A percentile compares a stretch with the other conserved stretches of the same genome.
Conservation (phyloP, 352 stramenopile species). For the Phytophthora capsici region DNA sequence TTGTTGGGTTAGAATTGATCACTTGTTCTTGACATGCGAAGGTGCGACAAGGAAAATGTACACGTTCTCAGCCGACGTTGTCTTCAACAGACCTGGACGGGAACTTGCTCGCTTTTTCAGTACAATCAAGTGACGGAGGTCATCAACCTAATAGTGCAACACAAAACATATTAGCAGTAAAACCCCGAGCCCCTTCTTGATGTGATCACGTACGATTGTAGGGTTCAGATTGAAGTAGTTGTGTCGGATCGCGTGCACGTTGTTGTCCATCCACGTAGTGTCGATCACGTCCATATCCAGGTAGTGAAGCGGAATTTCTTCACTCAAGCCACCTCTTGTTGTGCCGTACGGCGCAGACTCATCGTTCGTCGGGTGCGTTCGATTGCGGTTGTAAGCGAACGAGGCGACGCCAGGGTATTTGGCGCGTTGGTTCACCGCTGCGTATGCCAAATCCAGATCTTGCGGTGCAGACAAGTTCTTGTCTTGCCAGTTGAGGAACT, state of each 20-base stretch:
- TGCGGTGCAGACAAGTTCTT: conserved; percentile 45
- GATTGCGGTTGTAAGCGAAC: conserved; percentile 62
- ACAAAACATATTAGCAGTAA: conserved; percentile 8
- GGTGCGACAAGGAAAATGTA: conserved; percentile 81
- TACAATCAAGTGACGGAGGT: conserved; percentile 72
- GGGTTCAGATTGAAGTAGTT: conserved; percentile 90
- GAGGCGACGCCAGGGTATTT: conserved; percentile 57
- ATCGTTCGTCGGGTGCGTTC: conserved; percentile 15
- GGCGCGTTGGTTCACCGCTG: conserved; percentile 60
- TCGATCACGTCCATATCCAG: conserved; percentile 90
- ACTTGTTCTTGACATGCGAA: conserved; percentile 74
- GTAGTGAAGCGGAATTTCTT: conserved; percentile 45
- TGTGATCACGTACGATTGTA: conserved; percentile 57
- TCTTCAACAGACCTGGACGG: conserved; percentile 64
- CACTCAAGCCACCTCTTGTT: conserved; percentile 12
- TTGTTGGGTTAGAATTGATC: not conserved
- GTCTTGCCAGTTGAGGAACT: conserved; percentile 47
- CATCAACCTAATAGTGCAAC: conserved; percentile 39
- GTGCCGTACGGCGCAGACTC: conserved; percentile 37
- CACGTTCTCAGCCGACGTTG: conserved; percentile 65
- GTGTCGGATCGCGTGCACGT: conserved; percentile 84
- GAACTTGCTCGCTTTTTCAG: conserved; percentile 55
- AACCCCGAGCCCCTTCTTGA: not conserved
- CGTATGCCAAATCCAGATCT: conserved; percentile 62
- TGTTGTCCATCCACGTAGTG: conserved; percentile 89